phyloP scores from a whole-genome alignment of 2,329 filamentous ascomycete species.

The Fusarium setosum region DNA sequence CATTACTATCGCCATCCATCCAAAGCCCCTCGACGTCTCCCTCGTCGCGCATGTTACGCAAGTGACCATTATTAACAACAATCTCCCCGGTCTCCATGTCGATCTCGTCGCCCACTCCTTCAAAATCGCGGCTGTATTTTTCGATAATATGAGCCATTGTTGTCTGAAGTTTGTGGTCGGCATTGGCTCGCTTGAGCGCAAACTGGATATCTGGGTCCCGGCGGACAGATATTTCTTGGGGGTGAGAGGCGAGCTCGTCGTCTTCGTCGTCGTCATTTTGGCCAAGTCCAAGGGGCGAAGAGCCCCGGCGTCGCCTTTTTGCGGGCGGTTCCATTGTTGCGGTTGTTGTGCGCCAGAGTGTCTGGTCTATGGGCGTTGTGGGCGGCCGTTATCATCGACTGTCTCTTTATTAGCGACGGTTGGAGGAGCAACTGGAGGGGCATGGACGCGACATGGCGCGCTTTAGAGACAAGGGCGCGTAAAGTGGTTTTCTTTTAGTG shows the following conservation, averaged over 20 bases:
- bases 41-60: constrained; percentile 70
- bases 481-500: constrained; percentile 24
- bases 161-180: constrained; percentile 80
- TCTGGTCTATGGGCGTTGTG: neutral
- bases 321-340: constrained; percentile 65
- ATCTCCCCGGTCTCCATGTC: constrained; percentile 84
- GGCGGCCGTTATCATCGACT: neutral
- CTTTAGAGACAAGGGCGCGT: constrained; percentile 26
- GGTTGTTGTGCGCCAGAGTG: neutral
- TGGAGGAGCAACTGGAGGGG: constrained; percentile 43
- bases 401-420: constrained; percentile 26
- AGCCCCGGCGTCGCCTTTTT: constrained; percentile 70
- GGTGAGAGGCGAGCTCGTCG: constrained; percentile 61
- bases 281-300: constrained; percentile 46
- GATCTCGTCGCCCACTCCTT: constrained; percentile 87
- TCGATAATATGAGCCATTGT: constrained; percentile 89
- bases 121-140: constrained; percentile 88
- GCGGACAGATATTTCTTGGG: constrained; percentile 57
- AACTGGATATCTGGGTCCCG: constrained; percentile 56
- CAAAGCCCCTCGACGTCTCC: constrained; percentile 56
- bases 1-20: constrained; percentile 44
- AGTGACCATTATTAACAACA: constrained; percentile 91
- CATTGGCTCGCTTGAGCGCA: constrained; percentile 70
- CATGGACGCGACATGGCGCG: constrained; percentile 29
- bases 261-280: constrained; percentile 55